Evolutionary conservation across 768 basidiomycete species (phyloP).

Genomic region (Pluteus cervinus): DNA sequence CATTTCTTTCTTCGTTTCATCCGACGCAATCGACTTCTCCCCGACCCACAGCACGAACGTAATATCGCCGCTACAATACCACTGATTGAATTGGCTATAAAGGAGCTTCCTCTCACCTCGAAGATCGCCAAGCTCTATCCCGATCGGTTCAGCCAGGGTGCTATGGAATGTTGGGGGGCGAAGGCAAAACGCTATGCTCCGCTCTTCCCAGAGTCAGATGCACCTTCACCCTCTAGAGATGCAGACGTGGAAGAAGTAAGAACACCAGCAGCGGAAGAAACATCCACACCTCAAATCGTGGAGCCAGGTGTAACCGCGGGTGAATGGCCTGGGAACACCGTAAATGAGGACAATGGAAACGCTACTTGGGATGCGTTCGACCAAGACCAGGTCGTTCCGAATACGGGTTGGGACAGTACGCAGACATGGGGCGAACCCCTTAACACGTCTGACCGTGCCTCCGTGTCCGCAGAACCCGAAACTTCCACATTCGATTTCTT

Average conservation of each 20-base stretch:
- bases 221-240: constrained; percentile 39
- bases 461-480: background rate
- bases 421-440: background rate
- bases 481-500: background rate
- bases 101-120: constrained; percentile 8
- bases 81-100: constrained; percentile 5
- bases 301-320: constrained; percentile 1
- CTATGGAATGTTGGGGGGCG: constrained; percentile 8
- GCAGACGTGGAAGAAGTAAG: background rate
- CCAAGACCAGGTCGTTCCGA: too few relatives aligned
- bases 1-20: constrained; percentile 41
- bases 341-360: too few relatives aligned
- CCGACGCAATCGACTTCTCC: constrained; percentile 35
- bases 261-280: constrained; percentile 3
- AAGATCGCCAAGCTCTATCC: constrained; percentile 9
- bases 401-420: background rate
- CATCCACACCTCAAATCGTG: constrained; percentile 4
- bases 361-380: too few relatives aligned
- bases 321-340: too few relatives aligned
- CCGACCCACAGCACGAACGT: constrained; percentile 12
- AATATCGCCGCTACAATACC: constrained; percentile 6
- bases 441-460: background rate
- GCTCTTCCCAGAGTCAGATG: constrained; percentile 1
- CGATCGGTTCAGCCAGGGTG: constrained; percentile 6
- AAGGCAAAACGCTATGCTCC: constrained; percentile 5